Evolutionary conservation across 2,329 filamentous ascomycete species (phyloP), one percentile per base, ranked within the genome.

Genomic region (Periconia digitata): DNA sequence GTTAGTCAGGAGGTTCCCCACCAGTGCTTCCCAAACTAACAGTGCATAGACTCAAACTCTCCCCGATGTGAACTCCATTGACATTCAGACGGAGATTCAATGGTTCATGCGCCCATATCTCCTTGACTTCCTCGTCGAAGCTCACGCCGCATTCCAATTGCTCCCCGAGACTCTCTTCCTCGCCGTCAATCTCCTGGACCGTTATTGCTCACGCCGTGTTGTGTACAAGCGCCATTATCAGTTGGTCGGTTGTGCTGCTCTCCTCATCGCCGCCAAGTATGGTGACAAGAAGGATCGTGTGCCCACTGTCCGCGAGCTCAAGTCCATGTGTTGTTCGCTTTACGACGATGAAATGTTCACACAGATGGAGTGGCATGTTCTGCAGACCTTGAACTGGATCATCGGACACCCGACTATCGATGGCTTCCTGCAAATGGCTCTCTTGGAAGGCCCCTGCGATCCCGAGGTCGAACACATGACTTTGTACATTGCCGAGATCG

Each of bases 281-380:
- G 92, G 92, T 49, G 94, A 99, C 76, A 92, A 94, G 79, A 99
- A 99, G 79, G 94, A 99, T 69, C 85, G 92, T 43, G 94, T 99
- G n/a, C 94, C 94, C 4, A 94, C 95, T 57, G 95, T 99, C 70
- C 86, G 90, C 70, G 94, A 99, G 72, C 80, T 99, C 57, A 96
- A 96, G 81, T 95, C 92, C 60, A 97, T 99, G 94, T 99, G 94
- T 82, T 97, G 94, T 76, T 92, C 89, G 32, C 82, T 97, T 34
- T 99, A 99, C 75, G 94, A 99, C 65, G 91, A 96, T 42, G 92
- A 96, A 76, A 99, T 99, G 94, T 99, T 99, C 76, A 92, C 92
- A 10, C 94, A 99, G 74, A 99, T 99, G 94, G 94, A 99, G 77
- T 97, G 95, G 92, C 94, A 99, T 72, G 92, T 99, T 32, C 82